Base-by-base conservation (phyloP, 352 stramenopile species). In the Globisporangium rhizosaccharum region DNA sequence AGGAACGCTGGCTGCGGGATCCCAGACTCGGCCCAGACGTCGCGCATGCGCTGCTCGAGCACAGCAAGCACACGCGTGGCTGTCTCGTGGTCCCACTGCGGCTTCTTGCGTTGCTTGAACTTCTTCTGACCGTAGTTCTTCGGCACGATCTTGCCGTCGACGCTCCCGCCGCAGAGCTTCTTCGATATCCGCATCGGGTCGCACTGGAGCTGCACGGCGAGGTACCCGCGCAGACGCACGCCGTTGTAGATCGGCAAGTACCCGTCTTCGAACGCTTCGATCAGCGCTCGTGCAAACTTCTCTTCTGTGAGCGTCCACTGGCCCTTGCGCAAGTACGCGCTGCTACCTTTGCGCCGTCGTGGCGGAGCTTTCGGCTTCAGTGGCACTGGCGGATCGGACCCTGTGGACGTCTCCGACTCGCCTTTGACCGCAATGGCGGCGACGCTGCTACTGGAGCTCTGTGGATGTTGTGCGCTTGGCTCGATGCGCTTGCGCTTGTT, bases 101-200 rank as follows among this genome's bases (percentile, higher is more conserved):
- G 37, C 59, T 88, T 87, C 53, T 87, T 85, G 9, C 79, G 75
- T 36, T 87, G 68, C 23, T 83, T 82, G 49, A 87, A 91, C 57
- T 89, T 91, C 61, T 86, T 84, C 64, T 91, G 82, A 3, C 82
- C 82, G 52, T 83, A 91, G 56, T 92, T 92, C 51, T 85, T 90
- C 0, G 83, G 76, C 48, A 92, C 75, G 7, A 63, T 62, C 51
- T 87, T 87, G 49, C 79, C 79, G 51, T 88, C 79, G 47, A 92
- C 83, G 10, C 66, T 72, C 3, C 81, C 81, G 11, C 79, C 78
- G 51, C 80, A 90, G 33, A 92, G 69, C 47, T 92, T 92, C 68
- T 92, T 92, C 18, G 79, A 89, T 42, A 92, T 76, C 12, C 83
- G 70, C 83, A 92, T 92, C 39, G 83, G 83, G 39, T 90, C 83